Conservation (phyloP, 2,329 filamentous ascomycete species). For the Domatiomyces globalis region DNA sequence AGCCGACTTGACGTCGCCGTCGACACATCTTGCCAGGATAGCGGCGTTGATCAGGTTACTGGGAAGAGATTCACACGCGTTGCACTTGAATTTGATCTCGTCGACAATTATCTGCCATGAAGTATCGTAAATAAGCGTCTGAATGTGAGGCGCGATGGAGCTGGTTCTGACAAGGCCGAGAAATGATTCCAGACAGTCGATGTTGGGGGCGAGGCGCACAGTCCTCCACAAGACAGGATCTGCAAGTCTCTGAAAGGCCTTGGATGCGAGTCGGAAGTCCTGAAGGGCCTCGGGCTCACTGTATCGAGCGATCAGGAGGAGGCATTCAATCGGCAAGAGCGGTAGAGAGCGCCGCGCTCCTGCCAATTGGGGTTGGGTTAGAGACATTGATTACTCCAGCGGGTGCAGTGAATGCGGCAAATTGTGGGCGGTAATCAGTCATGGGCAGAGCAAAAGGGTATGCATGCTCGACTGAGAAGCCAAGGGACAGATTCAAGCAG, state of each 20-base stretch:
- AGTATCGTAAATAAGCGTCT: constrained; percentile 10
- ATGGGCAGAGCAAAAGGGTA: neutral
- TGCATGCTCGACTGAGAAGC: neutral
- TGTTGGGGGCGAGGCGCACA: constrained; percentile 12
- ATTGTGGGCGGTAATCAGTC: neutral
- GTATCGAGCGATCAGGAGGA: constrained; percentile 10
- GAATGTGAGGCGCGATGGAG: constrained; percentile 8
- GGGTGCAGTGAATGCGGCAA: neutral
- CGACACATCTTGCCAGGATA: constrained; percentile 6
- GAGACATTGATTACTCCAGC: neutral
- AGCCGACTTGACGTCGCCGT: constrained; percentile 8
- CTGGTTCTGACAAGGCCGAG: constrained; percentile 6
- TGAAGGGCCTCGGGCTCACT: constrained; percentile 10
- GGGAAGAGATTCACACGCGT: constrained; percentile 2
- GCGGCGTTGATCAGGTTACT: constrained; percentile 4
- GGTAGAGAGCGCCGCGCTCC: constrained; percentile 1
- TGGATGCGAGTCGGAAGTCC: constrained; percentile 11
- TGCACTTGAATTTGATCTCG: constrained; percentile 3
- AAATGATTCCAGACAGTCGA: constrained; percentile 6
- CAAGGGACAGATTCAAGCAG: no score
- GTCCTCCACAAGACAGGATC: constrained; percentile 10
- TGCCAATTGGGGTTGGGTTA: neutral
- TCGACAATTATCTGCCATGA: constrained; percentile 9
- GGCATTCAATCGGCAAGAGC: constrained; percentile 13
- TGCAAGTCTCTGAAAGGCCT: constrained; percentile 8